These are phyloP conservation scores for Podila clonocystis DNA, from an alignment of 192 early-diverging fungal species.

Conservation along the genomic window DNA sequence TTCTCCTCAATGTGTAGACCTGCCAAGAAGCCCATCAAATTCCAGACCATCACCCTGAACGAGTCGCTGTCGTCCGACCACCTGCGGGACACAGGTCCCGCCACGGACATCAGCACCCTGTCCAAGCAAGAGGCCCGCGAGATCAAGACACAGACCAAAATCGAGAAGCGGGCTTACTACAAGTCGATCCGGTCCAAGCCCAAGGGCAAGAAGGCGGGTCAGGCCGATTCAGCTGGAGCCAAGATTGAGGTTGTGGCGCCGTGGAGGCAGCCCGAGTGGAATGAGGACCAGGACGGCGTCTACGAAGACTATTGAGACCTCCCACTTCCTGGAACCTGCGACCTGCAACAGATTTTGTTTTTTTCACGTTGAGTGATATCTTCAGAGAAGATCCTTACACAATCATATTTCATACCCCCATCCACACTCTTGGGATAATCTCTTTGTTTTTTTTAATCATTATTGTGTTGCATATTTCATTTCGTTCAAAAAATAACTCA, in stretches of 20 bases:
- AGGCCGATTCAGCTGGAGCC: slow-evolving; percentile 20
- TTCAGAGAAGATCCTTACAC: too few species aligned
- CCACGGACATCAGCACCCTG: neutral
- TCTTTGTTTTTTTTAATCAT: too few species aligned
- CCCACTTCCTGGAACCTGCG: too few species aligned
- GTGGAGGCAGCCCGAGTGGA: slow-evolving; percentile 39
- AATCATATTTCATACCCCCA: too few species aligned
- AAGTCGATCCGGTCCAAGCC: slow-evolving; percentile 47
- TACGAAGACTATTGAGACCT: slow-evolving; percentile 6
- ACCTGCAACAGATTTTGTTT: too few species aligned
- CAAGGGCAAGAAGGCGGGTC: slow-evolving; percentile 45
- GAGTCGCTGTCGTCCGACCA: slow-evolving; percentile 27
- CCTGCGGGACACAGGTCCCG: neutral
- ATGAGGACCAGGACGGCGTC: slow-evolving; percentile 5
- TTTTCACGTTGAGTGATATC: too few species aligned
- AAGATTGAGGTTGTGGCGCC: slow-evolving; percentile 18
- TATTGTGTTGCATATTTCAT: neutral
- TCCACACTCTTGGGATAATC: too few species aligned
- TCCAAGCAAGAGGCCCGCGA: slow-evolving; percentile 13
- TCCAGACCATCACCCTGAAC: slow-evolving; percentile 40
- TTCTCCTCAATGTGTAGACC: slow-evolving; percentile 3
- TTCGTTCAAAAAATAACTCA: neutral
- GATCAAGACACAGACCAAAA: slow-evolving; percentile 33
- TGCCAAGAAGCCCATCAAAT: slow-evolving; percentile 18
- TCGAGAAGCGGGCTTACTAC: slow-evolving; percentile 41